These are phyloP conservation scores for Pleurotus tuoliensis DNA, from an alignment of 768 basidiomycete genomes.

Conservation along the genomic window DNA sequence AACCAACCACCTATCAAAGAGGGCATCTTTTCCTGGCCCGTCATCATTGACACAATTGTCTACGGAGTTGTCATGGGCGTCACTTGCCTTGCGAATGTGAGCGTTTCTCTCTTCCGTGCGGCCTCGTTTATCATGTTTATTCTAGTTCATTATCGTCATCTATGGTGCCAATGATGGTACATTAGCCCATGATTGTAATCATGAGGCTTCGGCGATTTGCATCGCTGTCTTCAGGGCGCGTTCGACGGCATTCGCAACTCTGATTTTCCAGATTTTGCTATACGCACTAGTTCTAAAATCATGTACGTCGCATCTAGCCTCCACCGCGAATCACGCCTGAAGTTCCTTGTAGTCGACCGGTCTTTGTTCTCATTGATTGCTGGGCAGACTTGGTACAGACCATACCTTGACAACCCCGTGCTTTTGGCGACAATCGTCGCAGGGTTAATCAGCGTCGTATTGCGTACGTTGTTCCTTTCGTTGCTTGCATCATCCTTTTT, in stretches of 20 bases:
- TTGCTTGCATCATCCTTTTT: not conserved
- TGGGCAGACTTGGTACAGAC: constrained; percentile 28
- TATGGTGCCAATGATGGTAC: constrained; percentile 28
- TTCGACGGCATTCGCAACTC: constrained; percentile 32
- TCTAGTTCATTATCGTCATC: constrained; percentile 35
- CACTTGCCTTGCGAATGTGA: constrained; percentile 28
- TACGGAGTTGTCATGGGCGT: constrained; percentile 35
- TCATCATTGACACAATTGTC: constrained; percentile 31
- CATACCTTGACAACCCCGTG: constrained; percentile 29
- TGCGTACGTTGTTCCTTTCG: constrained; percentile 24
- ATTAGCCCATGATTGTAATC: constrained; percentile 29
- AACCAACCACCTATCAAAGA: constrained; percentile 34
- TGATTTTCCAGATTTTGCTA: constrained; percentile 33
- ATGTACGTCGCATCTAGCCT: no score
- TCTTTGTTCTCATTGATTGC: constrained; percentile 33
- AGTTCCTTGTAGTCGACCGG: constrained; percentile 26
- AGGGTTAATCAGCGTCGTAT: constrained; percentile 32
- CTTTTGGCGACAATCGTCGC: constrained; percentile 29
- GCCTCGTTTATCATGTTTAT: no score
- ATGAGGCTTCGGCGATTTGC: constrained; percentile 20
- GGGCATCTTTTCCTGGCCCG: constrained; percentile 34
- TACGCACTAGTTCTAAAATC: constrained; percentile 35
- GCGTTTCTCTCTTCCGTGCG: no score
- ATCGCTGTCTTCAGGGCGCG: constrained; percentile 29
- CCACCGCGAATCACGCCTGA: no score